Evolutionary conservation across 2,329 filamentous ascomycete species (phyloP), one percentile per base, ranked within the genome.

Genomic region (Aspergillus candidus): DNA sequence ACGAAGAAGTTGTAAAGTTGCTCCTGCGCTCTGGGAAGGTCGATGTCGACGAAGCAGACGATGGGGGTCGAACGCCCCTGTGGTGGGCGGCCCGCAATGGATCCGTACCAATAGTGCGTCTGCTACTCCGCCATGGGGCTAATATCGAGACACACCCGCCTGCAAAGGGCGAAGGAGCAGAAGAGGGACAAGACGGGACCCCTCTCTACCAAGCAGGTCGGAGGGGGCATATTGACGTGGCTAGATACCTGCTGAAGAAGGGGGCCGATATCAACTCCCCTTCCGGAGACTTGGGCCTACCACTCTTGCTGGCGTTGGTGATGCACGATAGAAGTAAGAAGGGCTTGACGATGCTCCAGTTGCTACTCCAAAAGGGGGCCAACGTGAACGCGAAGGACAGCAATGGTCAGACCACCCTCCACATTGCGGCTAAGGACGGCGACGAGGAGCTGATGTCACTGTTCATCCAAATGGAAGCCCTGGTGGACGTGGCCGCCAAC

Each of bases 201-300:
- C 51, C 57, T 8, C 44, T 57, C 32, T 59, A 56, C 17, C 50
- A 54, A 30, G 61, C 60, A 22, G 45, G 49, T 40, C 40, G 45
- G 15, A 47, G 50, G 15, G 54, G 53, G 6, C 54, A 60, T 29
- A 17, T 46, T 8, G 55, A 54, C 4, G 50, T 63, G 27, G 53
- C 59, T n/a, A 49, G 50, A 36, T 55, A 62, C 15, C 49, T 63
- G 17, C 37, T 63, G 14, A 52, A 54, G 29, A 56, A 54, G 22
- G 52, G 52, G 1, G 55, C 55, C 2, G 40, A 58, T 27, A 42
- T 56, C n/a, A 56, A 57, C 27, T 45, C 47, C 4, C 41, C 48
- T 11, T 49, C 47, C 4, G 53, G 54, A 10, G 43, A 53, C 18
- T 38, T 46, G 11, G 54, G 52, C 29, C 35, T 50, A 10, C 51